These are phyloP conservation scores for Boletus sp. DNA, from an alignment of 768 basidiomycete species.

Conservation along the genomic window DNA sequence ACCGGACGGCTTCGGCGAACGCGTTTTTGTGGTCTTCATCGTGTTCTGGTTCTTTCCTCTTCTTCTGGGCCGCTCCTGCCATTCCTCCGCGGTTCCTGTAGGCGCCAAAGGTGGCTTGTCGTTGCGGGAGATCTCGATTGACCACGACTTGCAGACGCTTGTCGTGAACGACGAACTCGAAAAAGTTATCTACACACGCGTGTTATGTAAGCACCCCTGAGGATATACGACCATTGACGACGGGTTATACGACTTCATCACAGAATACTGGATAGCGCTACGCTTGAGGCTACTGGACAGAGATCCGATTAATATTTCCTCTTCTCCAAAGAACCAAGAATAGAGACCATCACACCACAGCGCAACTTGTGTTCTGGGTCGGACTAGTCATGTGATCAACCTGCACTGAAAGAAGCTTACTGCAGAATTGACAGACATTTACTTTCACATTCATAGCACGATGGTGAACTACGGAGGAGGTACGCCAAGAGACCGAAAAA, in stretches of 20 bases:
- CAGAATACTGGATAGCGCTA: not conserved
- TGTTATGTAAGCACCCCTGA: slow-evolving; percentile 19
- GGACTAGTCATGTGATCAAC: slow-evolving; percentile 5
- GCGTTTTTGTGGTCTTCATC: slow-evolving; percentile 35
- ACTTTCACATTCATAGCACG: not conserved
- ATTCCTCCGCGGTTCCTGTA: slow-evolving; percentile 38
- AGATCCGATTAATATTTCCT: not conserved
- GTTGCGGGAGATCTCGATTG: not conserved
- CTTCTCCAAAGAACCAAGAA: not conserved
- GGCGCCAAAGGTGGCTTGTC: not conserved
- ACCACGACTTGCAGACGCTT: not conserved
- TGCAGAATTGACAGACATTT: not conserved
- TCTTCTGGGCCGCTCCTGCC: slow-evolving; percentile 40
- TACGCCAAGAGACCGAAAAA: slow-evolving; percentile 34
- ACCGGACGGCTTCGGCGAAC: slow-evolving; percentile 41
- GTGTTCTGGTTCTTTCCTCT: slow-evolving; percentile 55
- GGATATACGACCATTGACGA: not conserved
- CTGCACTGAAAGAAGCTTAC: not conserved
- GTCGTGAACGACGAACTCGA: not conserved
- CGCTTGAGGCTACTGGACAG: not conserved
- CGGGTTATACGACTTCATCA: not conserved
- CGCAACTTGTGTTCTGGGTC: not conserved
- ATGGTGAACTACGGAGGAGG: slow-evolving; percentile 92
- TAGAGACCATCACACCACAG: not conserved
- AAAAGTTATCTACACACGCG: slow-evolving; percentile 10